A percentile compares a stretch with the other conserved stretches of the same genome.
Evolutionary conservation across 352 stramenopile species (phyloP).

Genomic region (Halophytophthora batemanensis): DNA sequence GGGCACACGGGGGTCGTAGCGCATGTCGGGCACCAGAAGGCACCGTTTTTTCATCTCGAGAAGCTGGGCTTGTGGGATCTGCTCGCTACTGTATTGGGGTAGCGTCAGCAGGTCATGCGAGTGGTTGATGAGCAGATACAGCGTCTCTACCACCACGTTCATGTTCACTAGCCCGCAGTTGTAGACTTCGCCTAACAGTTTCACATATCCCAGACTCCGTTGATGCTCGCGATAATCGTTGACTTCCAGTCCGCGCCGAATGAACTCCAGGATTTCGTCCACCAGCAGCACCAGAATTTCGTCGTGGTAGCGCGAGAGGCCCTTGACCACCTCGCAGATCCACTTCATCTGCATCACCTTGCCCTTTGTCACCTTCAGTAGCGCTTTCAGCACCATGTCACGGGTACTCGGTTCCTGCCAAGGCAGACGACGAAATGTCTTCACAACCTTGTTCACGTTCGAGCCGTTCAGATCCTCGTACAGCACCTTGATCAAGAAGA

Average conservation of each 20-base stretch:
- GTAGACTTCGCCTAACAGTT: constrained; percentile 94
- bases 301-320: constrained; percentile 83
- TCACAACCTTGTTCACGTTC: constrained; percentile 90
- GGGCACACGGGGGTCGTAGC: constrained; percentile 85
- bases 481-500: constrained; percentile 89
- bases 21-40: constrained; percentile 70
- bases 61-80: constrained; percentile 28
- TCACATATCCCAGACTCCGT: constrained; percentile 89
- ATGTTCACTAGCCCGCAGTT: constrained; percentile 89
- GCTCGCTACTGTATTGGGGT: constrained; percentile 47
- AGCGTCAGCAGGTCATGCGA: constrained; percentile 90
- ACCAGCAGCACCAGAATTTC: constrained; percentile 89
- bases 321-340: constrained; percentile 88
- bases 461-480: constrained; percentile 78
- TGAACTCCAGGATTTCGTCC: constrained; percentile 92
- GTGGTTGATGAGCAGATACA: constrained; percentile 95
- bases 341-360: constrained; percentile 87
- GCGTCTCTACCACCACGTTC: constrained; percentile 90
- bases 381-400: constrained; percentile 85
- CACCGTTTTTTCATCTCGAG: constrained; percentile 65
- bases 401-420: constrained; percentile 75
- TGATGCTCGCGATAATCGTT: constrained; percentile 93
- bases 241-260: constrained; percentile 88
- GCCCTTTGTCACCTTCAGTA: constrained; percentile 92
- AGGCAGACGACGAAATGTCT: constrained; percentile 92